Evolutionary conservation across 2,329 filamentous ascomycete genomes (phyloP).

Genomic region (Botrytis fragariae): DNA sequence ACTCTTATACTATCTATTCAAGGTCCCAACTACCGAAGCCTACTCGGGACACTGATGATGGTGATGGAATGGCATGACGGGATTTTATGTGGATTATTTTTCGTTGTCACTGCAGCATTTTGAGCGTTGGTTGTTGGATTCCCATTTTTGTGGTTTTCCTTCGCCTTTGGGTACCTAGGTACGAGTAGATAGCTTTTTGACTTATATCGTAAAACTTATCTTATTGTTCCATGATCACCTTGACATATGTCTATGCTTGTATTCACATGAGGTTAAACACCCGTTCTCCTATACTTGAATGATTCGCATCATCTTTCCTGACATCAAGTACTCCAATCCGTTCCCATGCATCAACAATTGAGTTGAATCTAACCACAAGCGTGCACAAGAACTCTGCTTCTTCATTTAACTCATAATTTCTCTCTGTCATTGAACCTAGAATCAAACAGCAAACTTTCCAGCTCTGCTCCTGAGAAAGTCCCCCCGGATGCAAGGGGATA

Average conservation of each 20-base stretch:
- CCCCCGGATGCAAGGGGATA: not conserved
- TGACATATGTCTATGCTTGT: not conserved
- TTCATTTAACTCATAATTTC: not conserved
- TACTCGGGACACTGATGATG: too few relatives aligned
- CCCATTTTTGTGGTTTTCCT: not conserved
- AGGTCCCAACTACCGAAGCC: not conserved
- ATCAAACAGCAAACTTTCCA: not conserved
- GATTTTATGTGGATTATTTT: not conserved
- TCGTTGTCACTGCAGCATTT: not conserved
- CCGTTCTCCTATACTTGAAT: not conserved
- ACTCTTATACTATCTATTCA: not conserved
- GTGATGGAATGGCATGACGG: too few relatives aligned
- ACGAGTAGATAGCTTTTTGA: not conserved
- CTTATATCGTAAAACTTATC: not conserved
- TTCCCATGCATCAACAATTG: not conserved
- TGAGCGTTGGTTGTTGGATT: not conserved
- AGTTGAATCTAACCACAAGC: not conserved
- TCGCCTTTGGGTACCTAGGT: not conserved
- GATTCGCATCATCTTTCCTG: not conserved
- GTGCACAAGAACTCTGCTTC: not conserved
- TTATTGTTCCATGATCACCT: not conserved
- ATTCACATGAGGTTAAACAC: not conserved
- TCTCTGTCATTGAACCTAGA: not conserved
- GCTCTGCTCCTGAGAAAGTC: not conserved
- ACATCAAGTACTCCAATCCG: not conserved